A percentile compares a stretch with the other conserved stretches of the same genome.
Conservation (phyloP, 2,329 filamentous ascomycete genomes). For the Penicillium capsulatum region DNA sequence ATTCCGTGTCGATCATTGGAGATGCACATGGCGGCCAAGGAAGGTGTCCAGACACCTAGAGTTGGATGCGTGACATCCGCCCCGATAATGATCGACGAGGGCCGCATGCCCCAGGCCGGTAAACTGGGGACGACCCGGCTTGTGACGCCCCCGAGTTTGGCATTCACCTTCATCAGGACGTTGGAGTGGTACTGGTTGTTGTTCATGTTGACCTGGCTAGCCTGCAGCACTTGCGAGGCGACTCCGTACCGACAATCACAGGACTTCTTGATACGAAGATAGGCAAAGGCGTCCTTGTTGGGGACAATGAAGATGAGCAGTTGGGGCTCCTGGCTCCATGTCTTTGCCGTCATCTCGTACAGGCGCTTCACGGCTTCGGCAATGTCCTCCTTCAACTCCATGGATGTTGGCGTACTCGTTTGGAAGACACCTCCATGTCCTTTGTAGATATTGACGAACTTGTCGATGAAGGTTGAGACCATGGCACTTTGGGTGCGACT, state of each 20-base stretch:
- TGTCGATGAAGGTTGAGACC: conserved; percentile 53
- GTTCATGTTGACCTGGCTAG: conserved; percentile 62
- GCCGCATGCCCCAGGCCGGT: conserved; percentile 34
- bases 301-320: conserved; percentile 75
- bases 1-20: conserved; percentile 67
- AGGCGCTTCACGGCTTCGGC: conserved; percentile 54
- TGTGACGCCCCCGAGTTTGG: conserved; percentile 84
- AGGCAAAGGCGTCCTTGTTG: conserved; percentile 66
- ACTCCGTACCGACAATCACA: conserved; percentile 82
- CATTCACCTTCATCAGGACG: conserved; percentile 94
- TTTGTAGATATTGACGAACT: conserved; percentile 59
- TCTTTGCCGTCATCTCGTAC: conserved; percentile 54
- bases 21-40: conserved; percentile 82
- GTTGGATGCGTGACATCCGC: conserved; percentile 84
- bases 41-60: conserved; percentile 63
- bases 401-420: conserved; percentile 42
- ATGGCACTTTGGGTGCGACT: conserved; percentile 41
- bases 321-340: conserved; percentile 50
- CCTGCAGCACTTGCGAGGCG: conserved; percentile 76
- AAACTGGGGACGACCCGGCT: conserved; percentile 48
- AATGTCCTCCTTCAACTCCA: conserved; percentile 43
- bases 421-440: conserved; percentile 58
- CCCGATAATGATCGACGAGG: conserved; percentile 74
- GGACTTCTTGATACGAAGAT: conserved; percentile 83
- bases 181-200: conserved; percentile 87